Evolutionary conservation across 768 basidiomycete genomes (phyloP), one percentile per base, ranked within the genome.

Genomic region (Calocera viscosa): DNA sequence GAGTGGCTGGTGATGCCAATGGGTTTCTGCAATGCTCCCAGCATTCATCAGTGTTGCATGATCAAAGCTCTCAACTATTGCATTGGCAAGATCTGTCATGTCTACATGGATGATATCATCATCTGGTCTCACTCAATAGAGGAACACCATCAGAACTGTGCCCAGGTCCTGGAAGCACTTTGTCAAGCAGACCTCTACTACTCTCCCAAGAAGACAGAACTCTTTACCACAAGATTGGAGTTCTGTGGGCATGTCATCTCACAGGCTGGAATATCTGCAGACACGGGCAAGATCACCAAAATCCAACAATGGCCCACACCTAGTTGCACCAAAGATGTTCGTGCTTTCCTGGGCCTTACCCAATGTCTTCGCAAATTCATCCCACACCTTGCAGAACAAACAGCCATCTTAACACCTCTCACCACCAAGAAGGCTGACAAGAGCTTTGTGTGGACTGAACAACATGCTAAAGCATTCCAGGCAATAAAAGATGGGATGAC

Each of bases 71-170:
- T 83, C 0, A 49, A 69, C 0, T 67, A 73, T 0, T 71, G 71
- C 14, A 75, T 83, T 30, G 80, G 81, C 0, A 71, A 72, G 1
- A 76, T 81, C 49, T 79, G 79, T 64, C 78, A 82, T 66, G 74
- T 80, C 0, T 82, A 82, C 67, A 71, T 82, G 0, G 79, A 82
- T 65, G 76, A 82, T 64, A 79, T 82, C 43, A 72, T 82, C 16
- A 80, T 82, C 28, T 82, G 78, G 77, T 82, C 79, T n/a, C 0
- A 14, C 78, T 0, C 68, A 71, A 19, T 77, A 0, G 76, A 76
- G 2, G 76, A 80, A 64, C 80, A 81, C 30, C 41, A 67, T 0
- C 0, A 34, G 1, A 73, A 81, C 71, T 72, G 79, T 0, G 67
- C 68, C 5, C 43, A 65, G 1, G 68, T 81, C 0, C 49, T 81